phyloP scores from a whole-genome alignment of 352 stramenopile genomes.

The Pythium chondricola region DNA sequence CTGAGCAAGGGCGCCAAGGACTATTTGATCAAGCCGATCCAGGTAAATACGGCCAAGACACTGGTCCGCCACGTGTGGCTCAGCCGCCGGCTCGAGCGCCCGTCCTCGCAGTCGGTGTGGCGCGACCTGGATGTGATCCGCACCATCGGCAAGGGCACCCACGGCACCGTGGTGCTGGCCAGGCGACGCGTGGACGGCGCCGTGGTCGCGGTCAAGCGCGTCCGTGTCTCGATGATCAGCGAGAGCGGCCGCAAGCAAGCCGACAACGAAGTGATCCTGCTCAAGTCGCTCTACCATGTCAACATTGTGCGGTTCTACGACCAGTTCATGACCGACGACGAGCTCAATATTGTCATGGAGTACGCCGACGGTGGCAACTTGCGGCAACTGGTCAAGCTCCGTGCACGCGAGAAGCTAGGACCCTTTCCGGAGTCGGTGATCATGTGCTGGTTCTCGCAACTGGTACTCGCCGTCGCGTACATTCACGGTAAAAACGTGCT shows the following conservation, averaged over 20 bases:
- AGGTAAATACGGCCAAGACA: constrained; percentile 87
- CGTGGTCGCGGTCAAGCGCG: constrained; percentile 81
- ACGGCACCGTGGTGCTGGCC: constrained; percentile 79
- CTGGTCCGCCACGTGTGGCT: constrained; percentile 86
- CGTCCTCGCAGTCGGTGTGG: constrained; percentile 72
- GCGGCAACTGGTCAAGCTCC: constrained; percentile 76
- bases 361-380: constrained; percentile 82
- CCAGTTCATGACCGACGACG: constrained; percentile 79
- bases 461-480: constrained; percentile 80
- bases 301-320: constrained; percentile 90
- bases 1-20: constrained; percentile 87
- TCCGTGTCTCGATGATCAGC: constrained; percentile 70
- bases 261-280: constrained; percentile 85
- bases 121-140: constrained; percentile 81
- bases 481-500: constrained; percentile 88
- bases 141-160: constrained; percentile 83
- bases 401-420: constrained; percentile 69
- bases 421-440: constrained; percentile 80
- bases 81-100: constrained; percentile 55
- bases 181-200: constrained; percentile 69
- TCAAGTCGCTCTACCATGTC: constrained; percentile 86
- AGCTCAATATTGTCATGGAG: constrained; percentile 89
- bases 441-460: constrained; percentile 85
- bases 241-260: constrained; percentile 83
- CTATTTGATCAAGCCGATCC: constrained; percentile 89